Conservation (phyloP, 331 rosid species). For the Malus hybrid region DNA sequence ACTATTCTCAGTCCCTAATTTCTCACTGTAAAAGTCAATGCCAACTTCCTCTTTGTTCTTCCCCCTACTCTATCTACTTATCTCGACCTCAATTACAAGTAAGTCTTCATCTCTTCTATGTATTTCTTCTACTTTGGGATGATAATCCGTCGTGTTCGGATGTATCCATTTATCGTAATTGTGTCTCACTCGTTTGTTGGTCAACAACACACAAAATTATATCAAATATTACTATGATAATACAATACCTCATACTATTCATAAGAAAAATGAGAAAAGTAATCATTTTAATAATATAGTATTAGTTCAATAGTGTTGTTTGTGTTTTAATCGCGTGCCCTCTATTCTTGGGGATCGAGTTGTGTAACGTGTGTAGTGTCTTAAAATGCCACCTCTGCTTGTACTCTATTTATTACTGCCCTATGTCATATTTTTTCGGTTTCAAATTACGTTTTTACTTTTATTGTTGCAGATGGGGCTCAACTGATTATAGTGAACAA, state of each 20-base stretch:
- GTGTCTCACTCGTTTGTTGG: neutral
- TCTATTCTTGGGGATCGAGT: neutral
- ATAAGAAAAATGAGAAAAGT: too few species aligned
- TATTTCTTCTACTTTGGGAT: neutral
- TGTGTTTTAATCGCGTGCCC: neutral
- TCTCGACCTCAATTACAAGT: constrained; percentile 36
- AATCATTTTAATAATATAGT: too few species aligned
- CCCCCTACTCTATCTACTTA: constrained; percentile 19
- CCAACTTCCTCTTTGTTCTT: constrained; percentile 26
- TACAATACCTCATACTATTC: too few species aligned
- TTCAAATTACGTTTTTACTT: neutral
- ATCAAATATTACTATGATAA: too few species aligned
- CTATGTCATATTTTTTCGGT: too few species aligned
- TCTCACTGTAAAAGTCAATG: constrained; percentile 22
- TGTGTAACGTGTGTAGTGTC: neutral
- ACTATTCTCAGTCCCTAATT: neutral
- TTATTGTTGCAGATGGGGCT: constrained; percentile 57
- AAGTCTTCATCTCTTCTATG: constrained; percentile 3
- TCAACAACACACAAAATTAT: neutral
- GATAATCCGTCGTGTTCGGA: neutral
- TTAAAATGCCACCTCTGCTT: neutral
- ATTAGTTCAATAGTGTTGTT: neutral
- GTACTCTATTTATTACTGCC: too few species aligned
- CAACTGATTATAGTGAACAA: constrained; percentile 83
- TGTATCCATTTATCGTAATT: neutral